phyloP scores from a whole-genome alignment of 495 filamentous ascomycete species.

The Trichoderma orchidacearum region DNA sequence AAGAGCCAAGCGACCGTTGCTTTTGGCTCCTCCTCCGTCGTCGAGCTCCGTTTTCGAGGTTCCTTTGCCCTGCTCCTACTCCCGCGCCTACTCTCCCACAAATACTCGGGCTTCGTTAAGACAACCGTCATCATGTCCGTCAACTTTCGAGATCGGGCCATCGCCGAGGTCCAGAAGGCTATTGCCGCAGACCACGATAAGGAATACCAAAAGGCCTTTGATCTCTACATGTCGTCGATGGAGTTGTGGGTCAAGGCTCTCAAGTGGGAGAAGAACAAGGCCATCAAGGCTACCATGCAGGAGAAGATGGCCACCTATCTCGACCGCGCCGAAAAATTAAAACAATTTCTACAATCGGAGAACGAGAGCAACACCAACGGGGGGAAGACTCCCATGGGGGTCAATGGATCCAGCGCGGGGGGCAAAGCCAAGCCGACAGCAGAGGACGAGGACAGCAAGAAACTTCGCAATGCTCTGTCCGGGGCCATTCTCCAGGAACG shows the following conservation, averaged over 20 bases:
- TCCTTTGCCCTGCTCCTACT: neutral
- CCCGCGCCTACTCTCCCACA: neutral
- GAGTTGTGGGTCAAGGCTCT: slow-evolving; percentile 93
- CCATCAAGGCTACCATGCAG: slow-evolving; percentile 92
- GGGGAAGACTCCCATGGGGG: slow-evolving; percentile 70
- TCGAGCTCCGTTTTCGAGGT: neutral
- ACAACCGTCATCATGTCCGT: slow-evolving; percentile 52
- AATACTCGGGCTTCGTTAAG: neutral
- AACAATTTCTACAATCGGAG: slow-evolving; percentile 63
- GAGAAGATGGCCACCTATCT: slow-evolving; percentile 91
- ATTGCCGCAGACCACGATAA: slow-evolving; percentile 93
- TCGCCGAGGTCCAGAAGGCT: slow-evolving; percentile 89
- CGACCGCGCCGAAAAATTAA: slow-evolving; percentile 95
- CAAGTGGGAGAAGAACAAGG: slow-evolving; percentile 97
- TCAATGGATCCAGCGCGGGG: slow-evolving; percentile 61
- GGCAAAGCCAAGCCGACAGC: slow-evolving; percentile 36
- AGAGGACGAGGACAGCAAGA: slow-evolving; percentile 71
- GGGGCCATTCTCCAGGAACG: slow-evolving; percentile 91
- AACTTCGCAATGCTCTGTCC: slow-evolving; percentile 75
- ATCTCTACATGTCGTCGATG: slow-evolving; percentile 83
- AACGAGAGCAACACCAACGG: slow-evolving; percentile 52
- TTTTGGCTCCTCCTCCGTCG: neutral
- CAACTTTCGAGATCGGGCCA: slow-evolving; percentile 90
- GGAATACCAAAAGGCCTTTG: slow-evolving; percentile 93
- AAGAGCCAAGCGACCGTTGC: neutral